Percentiles rank a stretch among this genome's conserved stretches.
Conservation (phyloP, 176 grass and related monocot species). For the maize (Zea mays) region DNA sequence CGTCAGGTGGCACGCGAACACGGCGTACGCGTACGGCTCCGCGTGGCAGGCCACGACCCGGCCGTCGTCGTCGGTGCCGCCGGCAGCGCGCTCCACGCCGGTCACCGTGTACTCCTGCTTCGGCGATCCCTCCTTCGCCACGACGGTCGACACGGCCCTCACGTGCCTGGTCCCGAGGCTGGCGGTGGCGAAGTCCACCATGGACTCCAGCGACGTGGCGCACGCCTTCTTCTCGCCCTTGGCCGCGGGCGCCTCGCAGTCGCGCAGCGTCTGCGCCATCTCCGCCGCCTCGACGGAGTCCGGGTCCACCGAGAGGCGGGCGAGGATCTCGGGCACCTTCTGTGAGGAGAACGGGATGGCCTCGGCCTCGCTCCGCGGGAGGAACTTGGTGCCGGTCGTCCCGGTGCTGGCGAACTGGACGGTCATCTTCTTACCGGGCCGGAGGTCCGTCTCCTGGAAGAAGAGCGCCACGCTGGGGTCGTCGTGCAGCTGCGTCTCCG, state of each 20-base stretch:
- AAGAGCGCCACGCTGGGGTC: slow-evolving; percentile 63
- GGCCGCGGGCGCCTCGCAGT: slow-evolving; percentile 58
- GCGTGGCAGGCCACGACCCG: slow-evolving; percentile 71
- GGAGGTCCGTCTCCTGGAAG: slow-evolving; percentile 71
- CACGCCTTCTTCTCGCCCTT: slow-evolving; percentile 74
- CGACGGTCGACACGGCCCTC: slow-evolving; percentile 47
- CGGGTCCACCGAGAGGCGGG: slow-evolving; percentile 53
- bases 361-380: slow-evolving; percentile 55
- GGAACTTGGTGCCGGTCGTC: slow-evolving; percentile 40
- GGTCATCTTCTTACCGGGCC: slow-evolving; percentile 55
- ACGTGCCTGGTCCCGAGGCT: slow-evolving; percentile 66
- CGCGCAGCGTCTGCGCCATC: slow-evolving; percentile 54
- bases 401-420: slow-evolving; percentile 50
- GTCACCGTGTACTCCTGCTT: slow-evolving; percentile 62
- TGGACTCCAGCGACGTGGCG: slow-evolving; percentile 87
- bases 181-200: slow-evolving; percentile 82
- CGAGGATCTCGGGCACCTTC: slow-evolving; percentile 59
- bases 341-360: slow-evolving; percentile 71
- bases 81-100: slow-evolving; percentile 37
- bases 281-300: slow-evolving; percentile 55
- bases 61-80: not conserved
- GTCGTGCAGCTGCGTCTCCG: slow-evolving; percentile 66
- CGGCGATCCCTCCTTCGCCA: slow-evolving; percentile 38
- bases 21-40: slow-evolving; percentile 72
- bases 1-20: slow-evolving; percentile 81